A percentile compares a stretch with the other conserved stretches of the same genome.
Evolutionary conservation across 2,329 filamentous ascomycete genomes (phyloP).

Genomic region (Pseudogymnoascus sp.): DNA sequence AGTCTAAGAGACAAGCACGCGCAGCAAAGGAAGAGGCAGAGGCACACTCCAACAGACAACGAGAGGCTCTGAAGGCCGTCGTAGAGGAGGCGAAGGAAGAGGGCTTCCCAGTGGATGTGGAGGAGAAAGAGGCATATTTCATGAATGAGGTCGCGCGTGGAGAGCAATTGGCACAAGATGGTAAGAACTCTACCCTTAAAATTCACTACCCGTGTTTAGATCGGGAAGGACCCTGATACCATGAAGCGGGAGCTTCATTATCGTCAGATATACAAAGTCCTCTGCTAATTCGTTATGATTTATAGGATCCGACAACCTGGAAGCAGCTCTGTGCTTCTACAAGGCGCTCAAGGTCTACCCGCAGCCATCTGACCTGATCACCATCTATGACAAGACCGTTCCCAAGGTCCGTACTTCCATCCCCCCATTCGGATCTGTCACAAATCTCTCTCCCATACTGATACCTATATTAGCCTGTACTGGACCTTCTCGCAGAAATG

Average conservation of each 20-base stretch:
- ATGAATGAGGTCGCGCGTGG: slow-evolving; percentile 90
- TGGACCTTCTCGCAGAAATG: slow-evolving; percentile 96
- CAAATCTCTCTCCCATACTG: not conserved
- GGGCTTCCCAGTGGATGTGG: slow-evolving; percentile 81
- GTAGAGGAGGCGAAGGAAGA: slow-evolving; percentile 81
- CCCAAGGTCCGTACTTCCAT: slow-evolving; percentile 59
- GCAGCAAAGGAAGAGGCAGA: slow-evolving; percentile 66
- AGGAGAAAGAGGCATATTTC: slow-evolving; percentile 94
- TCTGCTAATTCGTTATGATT: slow-evolving; percentile 9
- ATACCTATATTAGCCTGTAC: slow-evolving; percentile 56
- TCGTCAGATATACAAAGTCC: not conserved
- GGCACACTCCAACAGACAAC: slow-evolving; percentile 56
- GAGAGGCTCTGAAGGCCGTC: slow-evolving; percentile 63
- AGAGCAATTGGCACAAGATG: slow-evolving; percentile 74
- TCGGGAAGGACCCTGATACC: not conserved
- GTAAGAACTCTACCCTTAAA: slow-evolving; percentile 43
- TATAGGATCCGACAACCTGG: slow-evolving; percentile 59
- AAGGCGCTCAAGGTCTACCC: slow-evolving; percentile 98
- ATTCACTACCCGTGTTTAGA: not conserved
- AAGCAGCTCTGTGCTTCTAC: slow-evolving; percentile 93
- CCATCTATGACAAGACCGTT: slow-evolving; percentile 97
- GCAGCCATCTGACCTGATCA: slow-evolving; percentile 82
- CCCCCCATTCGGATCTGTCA: not conserved
- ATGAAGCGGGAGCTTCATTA: not conserved
- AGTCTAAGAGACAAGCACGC: slow-evolving; percentile 64